Evolutionary conservation across 352 stramenopile genomes (phyloP), one percentile per base, ranked within the genome.

Genomic region (Phytophthora pseudosyringae): DNA sequence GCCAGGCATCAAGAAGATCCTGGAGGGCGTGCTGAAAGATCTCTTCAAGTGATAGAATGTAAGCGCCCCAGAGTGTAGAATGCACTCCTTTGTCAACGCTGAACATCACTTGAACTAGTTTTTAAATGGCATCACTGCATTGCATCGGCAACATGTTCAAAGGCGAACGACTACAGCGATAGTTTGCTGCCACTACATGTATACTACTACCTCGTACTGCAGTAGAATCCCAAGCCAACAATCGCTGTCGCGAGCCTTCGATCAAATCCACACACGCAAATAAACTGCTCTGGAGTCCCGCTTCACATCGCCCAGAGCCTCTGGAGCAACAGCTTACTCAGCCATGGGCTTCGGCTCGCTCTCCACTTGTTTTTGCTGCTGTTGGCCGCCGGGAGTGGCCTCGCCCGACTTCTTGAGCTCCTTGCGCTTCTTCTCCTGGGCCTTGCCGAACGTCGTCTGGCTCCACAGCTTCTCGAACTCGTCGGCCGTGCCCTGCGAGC

Each of bases 401-500:
- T 84, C 72, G 18, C 69, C 58, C 47, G 81, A 67, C 45, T 78
- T 64, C 53, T 80, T 84, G 43, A 86, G 47, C 49, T 90, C 69
- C 59, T 88, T 69, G 39, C 54, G 72, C 64, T 83, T 87, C 75
- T 90, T 81, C 39, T 78, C 64, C 39, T 90, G 78, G 7, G 76
- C 85, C 69, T 90, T 79, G 18, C 75, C 80, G 51, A 94, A 93
- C 21, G 79, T 68, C 53, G 86, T 94, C 33, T 88, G 49, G 25
- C 71, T 73, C 86, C 86, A 94, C n/a, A 89, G 36, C 21, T 78
- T 79, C 49, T 94, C 86, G 48, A 94, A 94, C 35, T 90, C 83
- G 6, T 91, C 86, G 6, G 73, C 12, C 21, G 72, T 76, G 26
- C 75, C 73, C 33, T 85, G 66, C 7, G 79, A 86, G 67, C 76